These are phyloP conservation scores for Ophiostoma quercus DNA, from an alignment of 2,329 filamentous ascomycete genomes.

Conservation along the genomic window DNA sequence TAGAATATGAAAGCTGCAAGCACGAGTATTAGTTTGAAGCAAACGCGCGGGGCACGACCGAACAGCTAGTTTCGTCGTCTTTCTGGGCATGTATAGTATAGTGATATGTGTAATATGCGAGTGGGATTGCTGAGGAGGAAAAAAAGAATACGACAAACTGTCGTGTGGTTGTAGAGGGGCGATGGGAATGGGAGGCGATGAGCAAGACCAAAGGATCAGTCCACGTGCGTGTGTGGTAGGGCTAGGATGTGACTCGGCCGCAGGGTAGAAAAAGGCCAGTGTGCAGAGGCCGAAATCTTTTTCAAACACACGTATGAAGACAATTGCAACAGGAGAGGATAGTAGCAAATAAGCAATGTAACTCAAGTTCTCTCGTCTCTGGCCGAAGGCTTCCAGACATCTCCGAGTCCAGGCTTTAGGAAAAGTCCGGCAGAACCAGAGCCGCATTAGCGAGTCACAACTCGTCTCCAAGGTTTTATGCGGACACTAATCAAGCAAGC, in stretches of 20 bases:
- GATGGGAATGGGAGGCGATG: not conserved
- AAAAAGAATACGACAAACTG: not conserved
- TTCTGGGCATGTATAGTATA: not conserved
- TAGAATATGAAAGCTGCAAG: not conserved
- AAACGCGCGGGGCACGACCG: not conserved
- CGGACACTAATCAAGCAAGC: not conserved
- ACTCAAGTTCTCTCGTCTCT: not conserved
- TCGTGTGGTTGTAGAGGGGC: not conserved
- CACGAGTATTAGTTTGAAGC: not conserved
- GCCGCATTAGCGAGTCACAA: not conserved
- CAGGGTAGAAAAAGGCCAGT: not conserved
- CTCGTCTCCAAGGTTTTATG: not conserved
- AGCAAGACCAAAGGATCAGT: not conserved
- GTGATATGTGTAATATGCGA: not conserved
- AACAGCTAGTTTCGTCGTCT: no score
- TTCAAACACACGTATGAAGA: not conserved
- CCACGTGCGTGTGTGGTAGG: constrained; percentile 19
- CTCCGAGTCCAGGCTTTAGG: not conserved
- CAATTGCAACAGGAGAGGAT: not conserved
- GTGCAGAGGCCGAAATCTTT: not conserved
- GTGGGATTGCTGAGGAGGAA: not conserved
- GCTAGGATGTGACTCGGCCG: not conserved
- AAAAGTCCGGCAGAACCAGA: not conserved
- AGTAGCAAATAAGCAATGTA: not conserved
- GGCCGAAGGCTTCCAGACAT: not conserved